Conservation (phyloP, 306 rosid genomes). For the Coriaria nepalensis region DNA sequence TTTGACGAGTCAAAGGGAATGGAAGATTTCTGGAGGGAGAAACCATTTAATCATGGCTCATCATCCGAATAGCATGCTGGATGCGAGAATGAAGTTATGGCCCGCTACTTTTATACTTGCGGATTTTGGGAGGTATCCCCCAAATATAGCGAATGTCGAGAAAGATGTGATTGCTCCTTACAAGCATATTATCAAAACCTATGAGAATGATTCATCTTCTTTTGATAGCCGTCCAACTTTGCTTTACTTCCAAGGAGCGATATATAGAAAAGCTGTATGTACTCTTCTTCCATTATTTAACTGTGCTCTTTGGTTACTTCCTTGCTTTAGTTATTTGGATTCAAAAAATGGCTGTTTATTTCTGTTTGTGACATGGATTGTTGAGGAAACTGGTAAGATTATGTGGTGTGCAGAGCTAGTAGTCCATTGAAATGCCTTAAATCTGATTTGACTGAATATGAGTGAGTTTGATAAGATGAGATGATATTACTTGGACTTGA, state of each 20-base stretch:
- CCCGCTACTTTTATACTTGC: constrained; percentile 59
- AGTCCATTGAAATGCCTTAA: too few species aligned
- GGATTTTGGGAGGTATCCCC: constrained; percentile 84
- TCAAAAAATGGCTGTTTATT: too few species aligned
- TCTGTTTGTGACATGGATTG: too few species aligned
- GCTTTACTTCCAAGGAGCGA: constrained; percentile 81
- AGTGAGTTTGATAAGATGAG: too few species aligned
- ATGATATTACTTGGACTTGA: too few species aligned
- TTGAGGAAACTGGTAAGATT: too few species aligned
- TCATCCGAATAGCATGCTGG: constrained; percentile 76
- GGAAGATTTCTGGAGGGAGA: constrained; percentile 62
- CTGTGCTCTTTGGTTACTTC: too few species aligned
- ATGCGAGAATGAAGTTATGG: constrained; percentile 57
- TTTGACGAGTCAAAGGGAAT: constrained; percentile 42
- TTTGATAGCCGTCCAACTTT: constrained; percentile 49
- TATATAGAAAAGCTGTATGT: constrained; percentile 72
- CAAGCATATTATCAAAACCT: constrained; percentile 42
- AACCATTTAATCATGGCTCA: constrained; percentile 77
- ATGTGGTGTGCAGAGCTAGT: too few species aligned
- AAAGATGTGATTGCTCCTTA: constrained; percentile 82
- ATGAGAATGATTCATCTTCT: constrained; percentile 34
- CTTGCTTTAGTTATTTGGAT: too few species aligned
- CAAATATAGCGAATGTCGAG: constrained; percentile 56
- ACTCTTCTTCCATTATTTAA: constrained; percentile 9
- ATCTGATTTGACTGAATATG: too few species aligned